Conservation (phyloP, 2,329 filamentous ascomycete genomes). For the Leptographium radiaticola region DNA sequence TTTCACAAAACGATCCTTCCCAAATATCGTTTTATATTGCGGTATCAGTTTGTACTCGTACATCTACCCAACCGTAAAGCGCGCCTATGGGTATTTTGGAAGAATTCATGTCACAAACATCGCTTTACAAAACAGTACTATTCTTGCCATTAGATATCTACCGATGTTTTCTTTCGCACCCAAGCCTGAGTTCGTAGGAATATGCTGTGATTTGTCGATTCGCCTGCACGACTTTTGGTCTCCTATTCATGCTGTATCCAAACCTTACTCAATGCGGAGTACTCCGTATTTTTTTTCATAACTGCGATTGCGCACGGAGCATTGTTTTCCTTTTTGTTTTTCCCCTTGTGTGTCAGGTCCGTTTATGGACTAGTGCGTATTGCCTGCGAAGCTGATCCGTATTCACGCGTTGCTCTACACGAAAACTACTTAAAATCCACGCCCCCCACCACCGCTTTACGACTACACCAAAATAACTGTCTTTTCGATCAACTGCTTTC, state of each 20-base stretch:
- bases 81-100: no score
- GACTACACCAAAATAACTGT: slow-evolving; percentile 24
- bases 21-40: neutral
- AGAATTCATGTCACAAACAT: no score
- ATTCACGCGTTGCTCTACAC: slow-evolving; percentile 27
- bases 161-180: no score
- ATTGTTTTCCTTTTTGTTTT: slow-evolving; percentile 4
- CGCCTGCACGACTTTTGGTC: neutral
- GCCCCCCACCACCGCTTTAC: slow-evolving; percentile 24
- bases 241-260: neutral
- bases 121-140: no score
- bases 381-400: slow-evolving; percentile 32
- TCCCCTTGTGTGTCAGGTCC: slow-evolving; percentile 7
- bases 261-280: neutral
- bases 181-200: no score
- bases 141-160: no score
- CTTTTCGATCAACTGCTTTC: slow-evolving; percentile 17
- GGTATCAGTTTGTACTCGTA: neutral
- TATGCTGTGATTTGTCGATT: neutral
- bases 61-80: neutral
- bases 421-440: slow-evolving; percentile 44
- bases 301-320: neutral
- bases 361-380: slow-evolving; percentile 19
- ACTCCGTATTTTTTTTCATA: neutral
- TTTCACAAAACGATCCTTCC: neutral